Base-by-base conservation (phyloP, 148 eudicot genomes). In the Pouteria glomerata region DNA sequence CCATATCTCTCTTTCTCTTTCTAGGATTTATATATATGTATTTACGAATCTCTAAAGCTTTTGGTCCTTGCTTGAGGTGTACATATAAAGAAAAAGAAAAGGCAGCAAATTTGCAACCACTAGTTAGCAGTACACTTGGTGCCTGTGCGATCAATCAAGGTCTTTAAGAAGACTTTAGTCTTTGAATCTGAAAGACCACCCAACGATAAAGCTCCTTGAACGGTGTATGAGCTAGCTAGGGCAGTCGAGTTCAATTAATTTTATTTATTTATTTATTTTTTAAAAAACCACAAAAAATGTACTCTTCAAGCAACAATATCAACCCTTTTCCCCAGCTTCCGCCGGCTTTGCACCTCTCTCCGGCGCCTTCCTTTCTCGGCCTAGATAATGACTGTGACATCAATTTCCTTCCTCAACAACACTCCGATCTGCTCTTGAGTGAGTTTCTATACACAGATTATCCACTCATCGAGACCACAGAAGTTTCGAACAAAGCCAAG, bases 271-370 rank as follows among this genome's bases (percentile, higher is more conserved):
- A 39, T 8, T 8, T 8, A 39, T 3, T 39, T 39, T 39, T 39
- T 39, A 8, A 39, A 39, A 39, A n/a, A n/a, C n/a, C n/a, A 4
- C 47, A n/a, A 66, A 24, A 69, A 39, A 70, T 70, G 73, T 70
- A 39, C 27, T 27, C 73, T 41, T 57, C 73, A 56, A 37, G 4
- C 73, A 37, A 44, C 73, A 39, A 23, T 70, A 26, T 37, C 14
- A 41, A 41, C 26, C 51, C 50, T 16, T 41, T 39, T n/a, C 72
- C 62, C 18, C 24, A 55, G 10, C 48, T 69, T 6, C 19, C 60
- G 34, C 58, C 72, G 7, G 48, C 19, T n/a, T 12, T 30, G 57
- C 71, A 68, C 33, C 50, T 7, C 50, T 30, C 2, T 4, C 35
- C 73, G 15, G 35, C 70, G 18, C 10, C 73, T 37, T 26, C 63